These are phyloP conservation scores for Epicoccum nigrum DNA, from an alignment of 2,329 filamentous ascomycete species.

Conservation along the genomic window DNA sequence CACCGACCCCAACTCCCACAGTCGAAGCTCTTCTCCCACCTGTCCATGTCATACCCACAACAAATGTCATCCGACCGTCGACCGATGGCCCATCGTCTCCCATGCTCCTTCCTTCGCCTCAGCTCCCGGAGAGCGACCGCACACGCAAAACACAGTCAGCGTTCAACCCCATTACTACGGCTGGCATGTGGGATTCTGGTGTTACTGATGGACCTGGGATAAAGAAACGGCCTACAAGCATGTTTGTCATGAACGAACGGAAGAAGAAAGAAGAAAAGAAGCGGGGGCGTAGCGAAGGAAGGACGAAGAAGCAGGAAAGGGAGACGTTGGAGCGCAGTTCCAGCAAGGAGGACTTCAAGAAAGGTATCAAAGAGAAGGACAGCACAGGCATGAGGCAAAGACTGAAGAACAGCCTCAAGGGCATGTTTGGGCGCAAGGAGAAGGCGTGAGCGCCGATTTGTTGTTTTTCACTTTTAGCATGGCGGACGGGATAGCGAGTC, in stretches of 20 bases:
- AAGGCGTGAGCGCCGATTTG: neutral
- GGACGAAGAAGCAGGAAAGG: slow-evolving; percentile 25
- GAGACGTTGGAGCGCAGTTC: slow-evolving; percentile 12
- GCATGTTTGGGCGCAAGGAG: slow-evolving; percentile 10
- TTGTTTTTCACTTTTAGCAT: slow-evolving; percentile 2
- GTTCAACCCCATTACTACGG: slow-evolving; percentile 42
- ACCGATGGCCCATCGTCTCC: slow-evolving; percentile 14
- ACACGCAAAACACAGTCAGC: slow-evolving; percentile 38
- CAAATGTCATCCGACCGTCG: slow-evolving; percentile 22
- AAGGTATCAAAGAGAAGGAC: neutral
- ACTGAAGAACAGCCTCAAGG: slow-evolving; percentile 7
- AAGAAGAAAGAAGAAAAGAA: slow-evolving; percentile 39
- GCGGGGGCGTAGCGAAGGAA: slow-evolving; percentile 35
- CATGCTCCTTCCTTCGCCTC: slow-evolving; percentile 24
- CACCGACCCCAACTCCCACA: slow-evolving; percentile 5
- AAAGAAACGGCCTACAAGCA: slow-evolving; percentile 41
- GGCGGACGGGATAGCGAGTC: slow-evolving; percentile 13
- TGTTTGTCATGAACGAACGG: slow-evolving; percentile 43
- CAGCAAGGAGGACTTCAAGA: slow-evolving; percentile 13
- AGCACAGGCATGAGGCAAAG: slow-evolving; percentile 5
- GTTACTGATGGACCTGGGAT: slow-evolving; percentile 34
- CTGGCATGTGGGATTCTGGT: slow-evolving; percentile 46
- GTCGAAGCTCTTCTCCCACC: neutral
- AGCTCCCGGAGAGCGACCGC: slow-evolving; percentile 23
- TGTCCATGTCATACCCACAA: slow-evolving; percentile 17